A percentile compares a stretch with the other conserved stretches of the same genome.
These are phyloP conservation scores for Xylariaceae sp. DNA, from an alignment of 2,329 filamentous ascomycete species.

Conservation along the genomic window DNA sequence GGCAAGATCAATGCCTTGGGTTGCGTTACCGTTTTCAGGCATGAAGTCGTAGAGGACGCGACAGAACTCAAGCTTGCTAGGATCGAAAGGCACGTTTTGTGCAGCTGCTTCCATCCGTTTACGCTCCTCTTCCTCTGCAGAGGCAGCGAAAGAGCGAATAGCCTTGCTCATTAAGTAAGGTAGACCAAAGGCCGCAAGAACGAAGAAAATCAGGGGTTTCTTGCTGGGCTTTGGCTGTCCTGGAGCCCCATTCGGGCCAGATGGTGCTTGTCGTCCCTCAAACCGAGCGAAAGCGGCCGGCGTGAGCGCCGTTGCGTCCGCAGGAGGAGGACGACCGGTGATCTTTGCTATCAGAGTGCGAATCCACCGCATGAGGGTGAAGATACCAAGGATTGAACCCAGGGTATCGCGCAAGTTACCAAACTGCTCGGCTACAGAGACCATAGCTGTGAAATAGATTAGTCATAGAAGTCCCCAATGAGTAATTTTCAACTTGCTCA, in stretches of 20 bases:
- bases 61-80: conserved; percentile 92
- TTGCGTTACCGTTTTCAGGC: conserved; percentile 61
- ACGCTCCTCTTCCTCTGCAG: conserved; percentile 78
- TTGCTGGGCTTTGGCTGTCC: conserved; percentile 71
- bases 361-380: conserved; percentile 92
- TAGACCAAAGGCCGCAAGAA: conserved; percentile 88
- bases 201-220: conserved; percentile 95
- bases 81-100: conserved; percentile 62
- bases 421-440: conserved; percentile 96
- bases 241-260: conserved; percentile 58
- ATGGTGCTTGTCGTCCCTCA: conserved; percentile 57
- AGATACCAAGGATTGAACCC: conserved; percentile 90
- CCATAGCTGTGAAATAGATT: conserved; percentile 66
- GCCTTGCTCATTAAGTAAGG: conserved; percentile 97
- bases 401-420: conserved; percentile 89
- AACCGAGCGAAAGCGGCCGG: conserved; percentile 89
- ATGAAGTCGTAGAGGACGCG: conserved; percentile 91
- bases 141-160: conserved; percentile 77
- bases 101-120: conserved; percentile 52
- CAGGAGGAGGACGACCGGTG: conserved; percentile 85
- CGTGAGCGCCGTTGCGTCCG: conserved; percentile 80
- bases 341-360: conserved; percentile 87
- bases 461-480: conserved; percentile 1
- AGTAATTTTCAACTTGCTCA: conserved; percentile 40
- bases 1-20: conserved; percentile 76